Base-by-base conservation (phyloP, 2,329 filamentous ascomycete species). In the Dryadomyces quercus-mongolicae region DNA sequence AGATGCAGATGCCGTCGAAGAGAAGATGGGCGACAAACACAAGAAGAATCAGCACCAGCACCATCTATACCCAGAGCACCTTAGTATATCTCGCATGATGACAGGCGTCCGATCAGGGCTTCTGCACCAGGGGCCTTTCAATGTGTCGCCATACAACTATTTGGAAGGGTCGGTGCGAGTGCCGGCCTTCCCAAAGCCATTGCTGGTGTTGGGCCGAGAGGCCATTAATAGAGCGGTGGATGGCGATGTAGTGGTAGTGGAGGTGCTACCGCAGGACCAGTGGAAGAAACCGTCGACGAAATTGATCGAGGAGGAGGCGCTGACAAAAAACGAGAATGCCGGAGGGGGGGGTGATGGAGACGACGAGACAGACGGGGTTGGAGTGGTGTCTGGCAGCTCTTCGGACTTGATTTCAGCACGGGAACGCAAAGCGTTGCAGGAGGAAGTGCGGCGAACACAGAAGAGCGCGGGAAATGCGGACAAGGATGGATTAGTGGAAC, bases 281-380 rank as follows among this genome's bases (percentile, higher is more conserved):
- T 98, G 93, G 93, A 97, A 96, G 70, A 84, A 86, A 48, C 91
- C 93, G 1, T 97, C 92, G 2, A 92, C 88, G 4, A 95, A 95
- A 67, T 92, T 98, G 49, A 84, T 98, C 36, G 93, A 98, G 61
- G 93, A 98, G 67, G 92, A 96, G 62, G 80, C 85, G 1, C 74
- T 97, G 43, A 95, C 90, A 53, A 89, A 87, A 68, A 89, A 98
- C 63, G 93, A 98, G 64, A 95, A 95, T 62, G 85, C 93, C 1
- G 78, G 78, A 22, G 25, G 13, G 10, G 50, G 22, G 1, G 25
- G 25, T 7, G 80, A 78, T 25, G 85, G 52, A 3, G 93, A 97
- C 60, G 80, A 25, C n/a, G 54, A 49, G 13, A 86, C 54, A 76
- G 78, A 8, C 0, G 50, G 34, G 36, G 49, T 31, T 38, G 45